Percentiles rank a stretch among this genome's conserved stretches.
Conservation (phyloP, 2,329 filamentous ascomycete species). For the Nigrospora oryzae region DNA sequence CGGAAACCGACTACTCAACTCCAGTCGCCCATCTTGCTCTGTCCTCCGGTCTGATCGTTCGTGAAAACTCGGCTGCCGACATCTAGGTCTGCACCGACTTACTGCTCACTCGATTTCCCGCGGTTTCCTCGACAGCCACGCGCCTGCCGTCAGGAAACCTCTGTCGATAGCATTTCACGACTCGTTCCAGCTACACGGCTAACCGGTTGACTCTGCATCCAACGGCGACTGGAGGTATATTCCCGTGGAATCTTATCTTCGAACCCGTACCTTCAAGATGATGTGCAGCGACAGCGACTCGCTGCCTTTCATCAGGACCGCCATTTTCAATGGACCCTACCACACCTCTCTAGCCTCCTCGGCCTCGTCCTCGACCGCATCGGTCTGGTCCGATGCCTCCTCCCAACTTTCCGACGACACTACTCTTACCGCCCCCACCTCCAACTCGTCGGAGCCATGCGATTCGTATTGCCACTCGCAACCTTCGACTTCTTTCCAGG, state of each 20-base stretch:
- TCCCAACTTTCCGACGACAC: constrained; percentile 64
- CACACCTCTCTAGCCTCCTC: constrained; percentile 65
- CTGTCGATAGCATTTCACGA: constrained; percentile 32
- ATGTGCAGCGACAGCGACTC: constrained; percentile 43
- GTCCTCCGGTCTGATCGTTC: constrained; percentile 51
- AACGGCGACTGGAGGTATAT: constrained; percentile 46
- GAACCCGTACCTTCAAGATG: constrained; percentile 42
- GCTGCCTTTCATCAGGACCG: constrained; percentile 38
- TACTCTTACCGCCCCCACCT: constrained; percentile 52
- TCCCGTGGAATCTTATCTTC: constrained; percentile 14
- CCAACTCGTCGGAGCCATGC: constrained; percentile 40
- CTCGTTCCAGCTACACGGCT: constrained; percentile 27
- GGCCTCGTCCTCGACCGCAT: constrained; percentile 67
- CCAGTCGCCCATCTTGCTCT: constrained; percentile 57
- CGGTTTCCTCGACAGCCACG: constrained; percentile 24
- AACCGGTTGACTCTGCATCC: constrained; percentile 40
- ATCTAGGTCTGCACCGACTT: constrained; percentile 32
- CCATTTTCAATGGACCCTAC: constrained; percentile 50
- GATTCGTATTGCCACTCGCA: constrained; percentile 30
- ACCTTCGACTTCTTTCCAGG: constrained; percentile 21
- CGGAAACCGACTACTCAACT: constrained; percentile 34
- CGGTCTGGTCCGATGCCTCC: constrained; percentile 67
- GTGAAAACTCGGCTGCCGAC: constrained; percentile 40
- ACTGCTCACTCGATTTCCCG: constrained; percentile 30
- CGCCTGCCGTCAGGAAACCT: constrained; percentile 30